Conservation (phyloP, 495 filamentous ascomycete species). For the Annulohypoxylon stygium region DNA sequence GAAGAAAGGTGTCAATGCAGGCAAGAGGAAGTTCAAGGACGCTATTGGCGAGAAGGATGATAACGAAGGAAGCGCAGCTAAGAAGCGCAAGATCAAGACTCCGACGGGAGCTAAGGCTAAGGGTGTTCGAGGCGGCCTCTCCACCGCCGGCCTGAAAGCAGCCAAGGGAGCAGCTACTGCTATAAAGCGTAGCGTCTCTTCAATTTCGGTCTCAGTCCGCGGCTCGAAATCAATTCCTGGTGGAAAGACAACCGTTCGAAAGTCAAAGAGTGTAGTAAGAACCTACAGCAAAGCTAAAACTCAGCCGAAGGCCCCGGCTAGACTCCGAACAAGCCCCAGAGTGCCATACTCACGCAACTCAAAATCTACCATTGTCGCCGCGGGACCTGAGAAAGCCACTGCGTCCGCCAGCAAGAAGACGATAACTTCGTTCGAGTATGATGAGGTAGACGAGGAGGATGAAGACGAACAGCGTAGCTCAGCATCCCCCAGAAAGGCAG, state of each 20-base stretch:
- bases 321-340: slow-evolving; percentile 39
- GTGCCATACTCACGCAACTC: slow-evolving; percentile 47
- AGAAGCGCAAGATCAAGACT: slow-evolving; percentile 59
- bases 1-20: slow-evolving; percentile 49
- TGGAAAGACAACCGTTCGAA: slow-evolving; percentile 43
- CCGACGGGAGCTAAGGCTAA: slow-evolving; percentile 53
- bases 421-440: slow-evolving; percentile 12
- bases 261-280: slow-evolving; percentile 47
- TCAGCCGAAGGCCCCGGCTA: slow-evolving; percentile 38
- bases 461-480: slow-evolving; percentile 13
- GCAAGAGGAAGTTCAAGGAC: slow-evolving; percentile 61
- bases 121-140: slow-evolving; percentile 43
- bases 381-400: slow-evolving; percentile 26
- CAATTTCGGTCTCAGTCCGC: slow-evolving; percentile 51
- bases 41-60: slow-evolving; percentile 52
- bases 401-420: slow-evolving; percentile 15
- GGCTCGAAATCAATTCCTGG: slow-evolving; percentile 43
- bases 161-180: slow-evolving; percentile 50
- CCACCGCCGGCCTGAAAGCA: slow-evolving; percentile 46
- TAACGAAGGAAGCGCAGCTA: slow-evolving; percentile 47
- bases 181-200: slow-evolving; percentile 56
- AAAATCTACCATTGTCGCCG: slow-evolving; percentile 42
- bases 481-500: slow-evolving; percentile 24
- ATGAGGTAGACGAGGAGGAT: not conserved
- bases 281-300: slow-evolving; percentile 51